These are phyloP conservation scores for Tetrastigma voinierianum DNA, from an alignment of 164 flowering plant genomes.

Conservation along the genomic window DNA sequence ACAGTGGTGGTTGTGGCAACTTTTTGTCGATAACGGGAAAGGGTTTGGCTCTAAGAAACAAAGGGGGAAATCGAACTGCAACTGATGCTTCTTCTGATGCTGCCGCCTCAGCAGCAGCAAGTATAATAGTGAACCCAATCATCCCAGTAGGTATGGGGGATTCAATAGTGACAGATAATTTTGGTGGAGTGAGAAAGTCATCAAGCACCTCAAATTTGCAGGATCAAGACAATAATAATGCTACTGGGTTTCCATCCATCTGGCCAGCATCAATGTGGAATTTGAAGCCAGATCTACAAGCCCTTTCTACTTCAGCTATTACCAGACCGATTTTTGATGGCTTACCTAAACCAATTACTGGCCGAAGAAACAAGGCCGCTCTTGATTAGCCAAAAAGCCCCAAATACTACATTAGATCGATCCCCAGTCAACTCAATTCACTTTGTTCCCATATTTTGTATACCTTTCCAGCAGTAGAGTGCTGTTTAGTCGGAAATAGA, in stretches of 20 bases:
- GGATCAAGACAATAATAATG: conserved; percentile 53
- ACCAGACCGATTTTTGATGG: conserved; percentile 48
- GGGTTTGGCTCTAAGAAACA: conserved; percentile 71
- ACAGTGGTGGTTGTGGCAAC: conserved; percentile 26
- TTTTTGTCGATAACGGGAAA: conserved; percentile 61
- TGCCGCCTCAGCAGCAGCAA: no score
- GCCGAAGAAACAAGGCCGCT: conserved; percentile 42
- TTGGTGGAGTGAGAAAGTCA: conserved; percentile 62
- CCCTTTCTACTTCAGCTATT: conserved; percentile 24
- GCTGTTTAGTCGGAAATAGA: conserved; percentile 11
- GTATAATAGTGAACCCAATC: conserved; percentile 21
- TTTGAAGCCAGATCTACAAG: conserved; percentile 31
- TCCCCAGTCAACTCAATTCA: neutral
- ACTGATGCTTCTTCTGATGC: no score
- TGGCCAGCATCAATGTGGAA: conserved; percentile 30
- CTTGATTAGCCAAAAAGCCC: conserved; percentile 26
- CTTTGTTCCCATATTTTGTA: conserved; percentile 10
- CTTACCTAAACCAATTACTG: conserved; percentile 36
- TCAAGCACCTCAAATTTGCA: conserved; percentile 75
- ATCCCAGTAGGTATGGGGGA: conserved; percentile 40
- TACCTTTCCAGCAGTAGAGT: neutral
- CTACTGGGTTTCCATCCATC: conserved; percentile 16
- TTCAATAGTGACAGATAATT: conserved; percentile 28
- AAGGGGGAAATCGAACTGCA: conserved; percentile 41
- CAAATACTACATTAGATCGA: neutral